Conservation (phyloP, 345 rosid species). For the Excoecaria agallocha region DNA sequence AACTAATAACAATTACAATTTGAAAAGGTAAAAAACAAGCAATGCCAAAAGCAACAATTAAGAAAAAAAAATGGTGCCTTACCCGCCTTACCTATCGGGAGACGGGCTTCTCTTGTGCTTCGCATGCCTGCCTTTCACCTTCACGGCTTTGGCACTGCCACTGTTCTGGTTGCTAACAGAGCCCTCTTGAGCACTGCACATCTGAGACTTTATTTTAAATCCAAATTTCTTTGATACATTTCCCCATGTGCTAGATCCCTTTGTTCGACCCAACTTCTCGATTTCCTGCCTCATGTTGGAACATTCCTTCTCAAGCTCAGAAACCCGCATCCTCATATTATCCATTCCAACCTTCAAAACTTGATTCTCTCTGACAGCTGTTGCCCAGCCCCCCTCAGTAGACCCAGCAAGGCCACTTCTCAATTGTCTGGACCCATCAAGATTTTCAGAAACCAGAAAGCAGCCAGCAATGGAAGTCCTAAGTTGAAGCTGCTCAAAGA, state of each 20-base stretch:
- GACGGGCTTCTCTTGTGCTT: slow-evolving; percentile 59
- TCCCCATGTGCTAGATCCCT: slow-evolving; percentile 39
- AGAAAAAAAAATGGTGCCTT: background rate
- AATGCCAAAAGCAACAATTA: background rate
- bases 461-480: slow-evolving; percentile 96
- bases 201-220: slow-evolving; percentile 83
- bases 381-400: slow-evolving; percentile 81
- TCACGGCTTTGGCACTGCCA: slow-evolving; percentile 50
- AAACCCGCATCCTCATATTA: slow-evolving; percentile 85
- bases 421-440: slow-evolving; percentile 81
- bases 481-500: slow-evolving; percentile 99
- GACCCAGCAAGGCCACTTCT: slow-evolving; percentile 76
- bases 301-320: slow-evolving; percentile 65
- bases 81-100: slow-evolving; percentile 43
- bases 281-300: slow-evolving; percentile 85
- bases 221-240: slow-evolving; percentile 61
- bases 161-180: slow-evolving; percentile 69
- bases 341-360: slow-evolving; percentile 97
- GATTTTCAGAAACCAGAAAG: slow-evolving; percentile 88
- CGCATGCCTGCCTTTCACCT: slow-evolving; percentile 51
- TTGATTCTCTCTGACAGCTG: slow-evolving; percentile 93
- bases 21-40: background rate
- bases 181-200: slow-evolving; percentile 95
- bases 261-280: slow-evolving; percentile 56
- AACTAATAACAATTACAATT: slow-evolving; percentile 23